A percentile compares a stretch with the other conserved stretches of the same genome.
Evolutionary conservation across 202 grass and related monocot species (phyloP).

Genomic region (Alloteropsis angusta): DNA sequence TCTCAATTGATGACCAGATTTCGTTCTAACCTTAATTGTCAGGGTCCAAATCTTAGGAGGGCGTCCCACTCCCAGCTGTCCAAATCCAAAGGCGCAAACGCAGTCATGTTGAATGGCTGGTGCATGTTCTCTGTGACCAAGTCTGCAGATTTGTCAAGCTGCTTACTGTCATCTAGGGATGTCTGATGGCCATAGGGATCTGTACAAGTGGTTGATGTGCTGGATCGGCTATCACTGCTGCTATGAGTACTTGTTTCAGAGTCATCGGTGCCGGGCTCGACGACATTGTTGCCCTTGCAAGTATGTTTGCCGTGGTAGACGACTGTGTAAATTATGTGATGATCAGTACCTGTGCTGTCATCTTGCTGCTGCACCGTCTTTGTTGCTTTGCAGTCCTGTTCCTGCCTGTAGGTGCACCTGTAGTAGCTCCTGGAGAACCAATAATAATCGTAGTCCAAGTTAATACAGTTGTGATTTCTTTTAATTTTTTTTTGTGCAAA

Average conservation of each 20-base stretch:
- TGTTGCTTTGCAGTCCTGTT: conserved; percentile 26
- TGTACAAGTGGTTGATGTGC: background rate
- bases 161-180: background rate
- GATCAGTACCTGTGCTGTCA: background rate
- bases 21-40: background rate
- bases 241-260: background rate
- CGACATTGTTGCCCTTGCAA: background rate
- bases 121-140: background rate
- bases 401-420: conserved; percentile 49
- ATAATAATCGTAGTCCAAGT: background rate
- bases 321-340: conserved; percentile 18
- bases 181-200: background rate
- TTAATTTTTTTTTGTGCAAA: background rate
- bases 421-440: conserved; percentile 40
- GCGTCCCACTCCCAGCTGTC: conserved; percentile 17
- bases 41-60: background rate
- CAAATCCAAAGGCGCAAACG: background rate
- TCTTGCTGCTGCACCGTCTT: conserved; percentile 37
- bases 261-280: background rate
- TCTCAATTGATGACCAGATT: background rate
- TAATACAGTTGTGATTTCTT: background rate
- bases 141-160: background rate
- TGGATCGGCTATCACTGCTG: background rate
- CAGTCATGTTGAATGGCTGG: background rate
- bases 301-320: conserved; percentile 34